Evolutionary conservation across 2,329 filamentous ascomycete species (phyloP).

Genomic region (Balansia obtecta): DNA sequence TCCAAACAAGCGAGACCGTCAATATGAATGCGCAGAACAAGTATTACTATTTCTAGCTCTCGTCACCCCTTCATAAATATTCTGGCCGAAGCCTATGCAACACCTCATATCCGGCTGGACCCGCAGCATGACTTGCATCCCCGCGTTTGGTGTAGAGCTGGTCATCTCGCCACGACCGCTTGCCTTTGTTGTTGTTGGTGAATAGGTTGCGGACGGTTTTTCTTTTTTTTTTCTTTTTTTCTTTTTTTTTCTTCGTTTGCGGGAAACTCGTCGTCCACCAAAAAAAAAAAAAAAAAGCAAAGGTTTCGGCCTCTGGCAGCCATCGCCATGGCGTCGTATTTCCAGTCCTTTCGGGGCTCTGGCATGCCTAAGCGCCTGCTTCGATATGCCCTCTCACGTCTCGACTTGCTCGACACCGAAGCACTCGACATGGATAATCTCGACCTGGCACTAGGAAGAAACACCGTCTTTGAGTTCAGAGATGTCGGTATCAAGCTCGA

Average conservation of each 20-base stretch:
- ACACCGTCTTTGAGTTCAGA: slow-evolving; percentile 72
- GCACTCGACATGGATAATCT: slow-evolving; percentile 76
- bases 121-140: slow-evolving; percentile 20
- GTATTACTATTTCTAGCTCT: background rate
- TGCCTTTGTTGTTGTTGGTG: slow-evolving; percentile 4
- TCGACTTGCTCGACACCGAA: slow-evolving; percentile 81
- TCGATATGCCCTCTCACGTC: slow-evolving; percentile 68
- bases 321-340: slow-evolving; percentile 55
- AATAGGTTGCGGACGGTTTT: background rate
- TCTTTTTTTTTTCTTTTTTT: background rate
- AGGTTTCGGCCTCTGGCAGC: background rate
- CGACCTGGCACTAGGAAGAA: slow-evolving; percentile 70
- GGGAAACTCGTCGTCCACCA: background rate
- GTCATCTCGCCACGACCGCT: slow-evolving; percentile 18
- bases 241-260: background rate
- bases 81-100: background rate
- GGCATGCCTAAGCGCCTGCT: slow-evolving; percentile 83
- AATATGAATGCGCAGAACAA: background rate
- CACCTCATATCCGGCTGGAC: slow-evolving; percentile 5
- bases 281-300: no score
- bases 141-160: slow-evolving; percentile 23
- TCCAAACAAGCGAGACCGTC: background rate
- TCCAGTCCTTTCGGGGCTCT: slow-evolving; percentile 51
- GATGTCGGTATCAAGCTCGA: slow-evolving; percentile 73
- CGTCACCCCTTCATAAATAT: background rate